A percentile compares a stretch with the other conserved stretches of the same genome.
Conservation (phyloP, 1,284 basidiomycete species). For the Mrakiaceae sp. region DNA sequence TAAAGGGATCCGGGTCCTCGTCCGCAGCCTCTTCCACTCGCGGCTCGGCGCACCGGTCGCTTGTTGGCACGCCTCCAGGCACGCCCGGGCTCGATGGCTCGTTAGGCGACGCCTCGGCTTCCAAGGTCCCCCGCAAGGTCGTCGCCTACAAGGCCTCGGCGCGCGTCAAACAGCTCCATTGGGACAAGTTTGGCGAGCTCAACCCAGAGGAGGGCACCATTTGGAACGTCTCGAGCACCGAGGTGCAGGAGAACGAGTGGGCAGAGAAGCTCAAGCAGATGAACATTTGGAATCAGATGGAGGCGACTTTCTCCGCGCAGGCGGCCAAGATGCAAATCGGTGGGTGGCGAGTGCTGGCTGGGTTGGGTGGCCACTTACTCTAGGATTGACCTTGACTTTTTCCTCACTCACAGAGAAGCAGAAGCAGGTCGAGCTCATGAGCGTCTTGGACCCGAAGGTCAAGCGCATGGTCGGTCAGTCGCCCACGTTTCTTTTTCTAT, state of each 20-base stretch:
- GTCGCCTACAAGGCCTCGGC: constrained; percentile 69
- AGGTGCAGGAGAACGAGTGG: constrained; percentile 62
- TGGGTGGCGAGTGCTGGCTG: constrained; percentile 19
- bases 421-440: constrained; percentile 72
- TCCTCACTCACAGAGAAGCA: constrained; percentile 49
- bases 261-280: constrained; percentile 64
- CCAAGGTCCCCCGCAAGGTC: constrained; percentile 56
- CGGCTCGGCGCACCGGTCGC: too few relatives aligned
- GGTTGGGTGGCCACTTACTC: not conserved
- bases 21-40: not conserved
- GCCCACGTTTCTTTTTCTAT: not conserved
- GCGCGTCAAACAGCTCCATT: constrained; percentile 97
- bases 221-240: constrained; percentile 49
- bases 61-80: not conserved
- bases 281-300: constrained; percentile 92
- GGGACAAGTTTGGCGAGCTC: constrained; percentile 85
- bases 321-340: constrained; percentile 45
- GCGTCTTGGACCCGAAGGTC: constrained; percentile 78
- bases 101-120: not conserved
- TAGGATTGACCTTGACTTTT: not conserved
- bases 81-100: constrained; percentile 24
- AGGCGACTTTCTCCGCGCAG: constrained; percentile 96
- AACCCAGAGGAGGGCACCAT: constrained; percentile 69
- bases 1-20: constrained; percentile 17
- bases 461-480: constrained; percentile 76